Evolutionary conservation across 805 yeast species (phyloP), one percentile per base, ranked within the genome.

Genomic region (Cyberlindnera nakhonratchasimensis): DNA sequence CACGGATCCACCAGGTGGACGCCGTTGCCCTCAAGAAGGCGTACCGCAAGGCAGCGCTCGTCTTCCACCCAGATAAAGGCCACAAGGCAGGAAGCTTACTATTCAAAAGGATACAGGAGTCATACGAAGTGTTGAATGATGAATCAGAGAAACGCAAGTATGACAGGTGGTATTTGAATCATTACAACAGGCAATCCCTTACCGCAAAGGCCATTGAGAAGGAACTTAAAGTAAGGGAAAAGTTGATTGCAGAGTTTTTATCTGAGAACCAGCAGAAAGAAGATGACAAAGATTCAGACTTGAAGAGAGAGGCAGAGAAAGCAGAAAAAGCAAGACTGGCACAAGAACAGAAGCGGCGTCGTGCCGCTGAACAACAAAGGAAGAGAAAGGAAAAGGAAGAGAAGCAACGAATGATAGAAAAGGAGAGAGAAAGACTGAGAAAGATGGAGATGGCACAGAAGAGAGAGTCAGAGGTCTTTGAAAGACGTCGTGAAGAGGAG

Each of bases 21-120:
- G 79, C 70, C 9, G 57, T 63, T 2, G 82, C 80, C 46, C 20
- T 86, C 56, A 86, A 82, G 62, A 84, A 81, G 62, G 87, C 91
- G 0, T 86, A 81, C 64, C 69, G 88, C 47, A 78, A 75, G 55
- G 73, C 75, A 51, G 91, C 91, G 3, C 69, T 86, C 46, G 67
- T 67, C 45, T 79, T 73, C 56, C 95, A 86, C 57, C 95, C 95
- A 0, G 95, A 86, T 58, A 85, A 86, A 64, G 82, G 85, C 41
- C 74, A 53, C 20, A 43, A 19, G 2, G 45, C 40, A 1, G 54
- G 42, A 8, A 51, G 45, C 12, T 39, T 45, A 2, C 32, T 54
- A 1, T 56, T 56, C 40, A 49, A 50, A 23, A 26, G 45, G 4
- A 20, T 54, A 5, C 49, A 38, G n/a, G 36, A 25, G 9, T 45